Conservation (phyloP, 495 filamentous ascomycete species). For the Hypoxylon cercidicola region DNA sequence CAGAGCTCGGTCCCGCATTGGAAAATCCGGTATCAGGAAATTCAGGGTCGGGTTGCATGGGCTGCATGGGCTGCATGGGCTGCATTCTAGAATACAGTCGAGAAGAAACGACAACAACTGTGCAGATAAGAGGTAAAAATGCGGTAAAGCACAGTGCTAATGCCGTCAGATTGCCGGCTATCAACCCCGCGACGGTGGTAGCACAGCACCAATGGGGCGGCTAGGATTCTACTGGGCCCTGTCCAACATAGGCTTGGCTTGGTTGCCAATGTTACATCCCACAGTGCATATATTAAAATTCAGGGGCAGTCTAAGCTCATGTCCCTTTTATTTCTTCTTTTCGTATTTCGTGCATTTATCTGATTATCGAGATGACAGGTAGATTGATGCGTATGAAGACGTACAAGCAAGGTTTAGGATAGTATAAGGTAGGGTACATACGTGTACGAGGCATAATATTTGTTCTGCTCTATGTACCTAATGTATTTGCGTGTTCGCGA, state of each 20-base stretch:
- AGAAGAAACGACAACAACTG: neutral
- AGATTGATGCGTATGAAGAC: neutral
- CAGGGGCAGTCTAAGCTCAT: conserved; percentile 36
- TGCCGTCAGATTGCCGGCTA: neutral
- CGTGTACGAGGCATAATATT: no score
- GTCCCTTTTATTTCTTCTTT: conserved; percentile 6
- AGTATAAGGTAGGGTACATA: no score
- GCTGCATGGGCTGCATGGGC: conserved; percentile 29
- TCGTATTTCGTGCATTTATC: conserved; percentile 34
- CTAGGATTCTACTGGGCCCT: conserved; percentile 27
- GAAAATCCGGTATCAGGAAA: no score
- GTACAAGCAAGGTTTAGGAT: no score
- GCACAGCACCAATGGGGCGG: conserved; percentile 30
- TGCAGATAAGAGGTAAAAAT: conserved; percentile 2
- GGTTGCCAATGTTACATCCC: conserved; percentile 29
- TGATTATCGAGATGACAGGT: conserved; percentile 23
- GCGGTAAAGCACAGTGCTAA: conserved; percentile 16
- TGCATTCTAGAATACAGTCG: conserved; percentile 39
- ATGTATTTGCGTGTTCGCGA: no score
- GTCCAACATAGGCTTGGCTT: conserved; percentile 29
- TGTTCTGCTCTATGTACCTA: no score
- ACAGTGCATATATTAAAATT: conserved; percentile 41
- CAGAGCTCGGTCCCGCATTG: conserved; percentile 10
- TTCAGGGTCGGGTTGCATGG: conserved; percentile 6
- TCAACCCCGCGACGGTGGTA: conserved; percentile 31